Conservation (phyloP, 1,284 basidiomycete genomes). For the Vanrija humicola region DNA sequence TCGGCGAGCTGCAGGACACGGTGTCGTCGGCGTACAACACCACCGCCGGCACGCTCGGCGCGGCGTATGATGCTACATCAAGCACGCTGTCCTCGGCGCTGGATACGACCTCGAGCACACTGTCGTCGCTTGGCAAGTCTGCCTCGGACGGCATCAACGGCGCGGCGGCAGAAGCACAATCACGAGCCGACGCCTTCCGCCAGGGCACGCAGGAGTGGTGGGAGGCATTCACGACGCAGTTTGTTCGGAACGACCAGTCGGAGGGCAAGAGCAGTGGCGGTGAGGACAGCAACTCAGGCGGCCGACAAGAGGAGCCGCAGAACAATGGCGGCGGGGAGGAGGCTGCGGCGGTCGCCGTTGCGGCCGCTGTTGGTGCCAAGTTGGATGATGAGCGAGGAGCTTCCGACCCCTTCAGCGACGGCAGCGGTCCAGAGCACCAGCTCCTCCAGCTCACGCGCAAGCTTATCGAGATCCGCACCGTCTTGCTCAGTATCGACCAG, state of each 20-base stretch:
- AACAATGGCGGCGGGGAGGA: conserved; percentile 22
- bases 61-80: conserved; percentile 37
- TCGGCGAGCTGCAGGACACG: conserved; percentile 33
- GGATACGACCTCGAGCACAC: conserved; percentile 20
- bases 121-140: conserved; percentile 13
- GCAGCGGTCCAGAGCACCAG: conserved; percentile 32
- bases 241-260: conserved; percentile 5
- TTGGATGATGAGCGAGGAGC: conserved; percentile 8
- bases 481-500: conserved; percentile 92
- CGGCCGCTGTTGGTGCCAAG: conserved; percentile 9
- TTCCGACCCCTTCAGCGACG: background rate
- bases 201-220: conserved; percentile 40
- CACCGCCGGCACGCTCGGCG: conserved; percentile 31
- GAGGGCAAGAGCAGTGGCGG: conserved; percentile 5
- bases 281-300: background rate
- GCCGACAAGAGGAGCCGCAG: conserved; percentile 32
- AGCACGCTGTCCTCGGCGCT: conserved; percentile 27
- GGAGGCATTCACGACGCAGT: conserved; percentile 35
- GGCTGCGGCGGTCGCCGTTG: conserved; percentile 13
- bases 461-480: conserved; percentile 91
- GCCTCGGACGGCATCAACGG: conserved; percentile 15
- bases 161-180: conserved; percentile 22
- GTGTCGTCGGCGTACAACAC: conserved; percentile 38
- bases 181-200: conserved; percentile 27
- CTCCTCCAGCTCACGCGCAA: conserved; percentile 90